Base-by-base conservation (phyloP, 495 filamentous ascomycete species). In the Annulohypoxylon maeteangense region DNA sequence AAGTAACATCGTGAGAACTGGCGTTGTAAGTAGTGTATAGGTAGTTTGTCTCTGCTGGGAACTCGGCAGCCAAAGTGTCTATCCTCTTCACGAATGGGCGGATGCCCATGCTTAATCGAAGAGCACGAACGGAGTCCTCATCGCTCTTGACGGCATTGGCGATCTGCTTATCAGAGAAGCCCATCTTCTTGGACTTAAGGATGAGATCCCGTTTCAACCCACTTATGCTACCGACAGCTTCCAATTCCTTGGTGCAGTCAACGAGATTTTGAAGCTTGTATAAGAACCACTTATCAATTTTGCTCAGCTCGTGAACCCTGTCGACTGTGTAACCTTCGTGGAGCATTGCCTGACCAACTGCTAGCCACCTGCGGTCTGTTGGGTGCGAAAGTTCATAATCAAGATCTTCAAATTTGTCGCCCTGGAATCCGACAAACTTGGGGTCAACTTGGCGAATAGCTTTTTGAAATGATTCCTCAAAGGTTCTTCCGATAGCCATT, bases 391-490 rank as follows among this genome's bases (percentile, higher is more conserved):
- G 89, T 65, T 90, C 91, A 55, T 94, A 91, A 77, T 99, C 95
- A 20, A 99, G 86, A 74, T 98, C 87, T 18, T 97, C 93, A 75
- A 98, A 99, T 73, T 95, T 88, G 75, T 91, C 95, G 61, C 95
- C 95, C 85, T 99, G 95, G 83, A 99, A 95, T 71, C 95, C 95
- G 67, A 94, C 78, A 79, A 90, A 99, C 67, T 87, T 88, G 59
- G 95, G 94, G 78, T 99, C 95, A 64, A 99, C 95, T 83, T 97
- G 93, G 48, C 95, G 90, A 75, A 97, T 95, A 68, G 95, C 95
- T 82, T 99, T 99, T 80, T 99, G 95, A 79, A 99, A 95, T n/a
- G 93, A 97, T 82, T 99, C 95, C 81, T 99, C 95, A 72, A 97
- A 99, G 40, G 95, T 98, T 78, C 95, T 89, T 67, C 95, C 95